Conservation (phyloP, 2,329 filamentous ascomycete genomes). For the Alternaria arbusti region DNA sequence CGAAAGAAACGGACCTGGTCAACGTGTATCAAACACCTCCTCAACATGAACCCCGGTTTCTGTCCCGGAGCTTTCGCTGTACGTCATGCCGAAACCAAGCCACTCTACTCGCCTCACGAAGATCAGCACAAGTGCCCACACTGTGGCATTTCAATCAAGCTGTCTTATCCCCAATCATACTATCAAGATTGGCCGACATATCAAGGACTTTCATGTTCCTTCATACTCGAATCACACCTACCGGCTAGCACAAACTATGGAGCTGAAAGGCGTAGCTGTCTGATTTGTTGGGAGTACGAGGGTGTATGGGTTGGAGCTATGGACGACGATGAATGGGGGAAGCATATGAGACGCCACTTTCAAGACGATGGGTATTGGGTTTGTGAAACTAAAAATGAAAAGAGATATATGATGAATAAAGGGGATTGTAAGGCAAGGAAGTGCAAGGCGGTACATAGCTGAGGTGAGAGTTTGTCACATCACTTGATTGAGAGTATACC, state of each 20-base stretch:
- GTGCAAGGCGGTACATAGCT: background rate
- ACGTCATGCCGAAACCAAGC: accelerated
- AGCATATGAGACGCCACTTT: background rate
- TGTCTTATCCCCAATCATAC: accelerated
- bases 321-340: background rate
- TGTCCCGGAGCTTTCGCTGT: background rate
- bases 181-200: accelerated
- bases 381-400: accelerated
- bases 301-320: background rate
- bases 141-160: background rate
- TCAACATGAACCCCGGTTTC: background rate
- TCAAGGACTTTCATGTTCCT: background rate
- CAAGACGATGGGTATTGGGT: background rate
- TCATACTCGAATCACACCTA: background rate
- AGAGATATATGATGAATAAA: background rate
- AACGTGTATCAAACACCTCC: background rate
- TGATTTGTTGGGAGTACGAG: background rate
- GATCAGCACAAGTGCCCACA: background rate
- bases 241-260: accelerated
- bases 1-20: background rate
- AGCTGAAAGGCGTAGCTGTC: background rate
- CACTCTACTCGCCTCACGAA: accelerated
- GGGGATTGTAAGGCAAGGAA: background rate
- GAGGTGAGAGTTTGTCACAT: background rate
- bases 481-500: background rate